Conservation (phyloP, 202 grass and related monocot species). For the Elaeis oleifera region DNA sequence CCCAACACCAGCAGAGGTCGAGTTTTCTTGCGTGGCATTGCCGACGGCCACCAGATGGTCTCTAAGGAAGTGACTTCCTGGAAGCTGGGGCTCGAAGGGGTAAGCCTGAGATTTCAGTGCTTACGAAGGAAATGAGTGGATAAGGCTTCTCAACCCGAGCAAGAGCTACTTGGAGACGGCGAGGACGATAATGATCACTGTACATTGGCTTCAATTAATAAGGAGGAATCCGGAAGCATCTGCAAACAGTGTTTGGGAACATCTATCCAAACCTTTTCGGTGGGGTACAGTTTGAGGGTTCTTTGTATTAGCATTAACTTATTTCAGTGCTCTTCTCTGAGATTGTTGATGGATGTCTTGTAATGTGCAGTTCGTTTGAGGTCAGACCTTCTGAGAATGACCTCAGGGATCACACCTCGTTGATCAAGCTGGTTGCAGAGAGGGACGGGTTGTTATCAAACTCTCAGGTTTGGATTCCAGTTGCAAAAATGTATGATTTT, state of each 20-base stretch:
- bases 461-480: constrained; percentile 38
- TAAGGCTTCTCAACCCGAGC: constrained; percentile 43
- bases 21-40: constrained; percentile 41
- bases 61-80: constrained; percentile 57
- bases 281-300: constrained; percentile 17
- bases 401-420: constrained; percentile 43
- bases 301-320: constrained; percentile 9
- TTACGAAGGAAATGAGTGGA: constrained; percentile 44
- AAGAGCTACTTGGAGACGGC: constrained; percentile 30
- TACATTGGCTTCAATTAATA: constrained; percentile 67
- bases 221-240: constrained; percentile 54
- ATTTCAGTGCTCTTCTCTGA: constrained; percentile 6
- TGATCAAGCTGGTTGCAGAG: constrained; percentile 51
- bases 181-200: constrained; percentile 48
- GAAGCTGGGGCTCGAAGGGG: constrained; percentile 42
- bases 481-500: no score
- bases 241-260: constrained; percentile 60
- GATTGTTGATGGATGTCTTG: constrained; percentile 5
- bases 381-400: constrained; percentile 52
- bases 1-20: not conserved
- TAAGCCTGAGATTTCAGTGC: constrained; percentile 29
- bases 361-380: constrained; percentile 63
- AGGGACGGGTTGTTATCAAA: constrained; percentile 47
- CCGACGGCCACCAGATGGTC: constrained; percentile 28
- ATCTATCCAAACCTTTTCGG: constrained; percentile 56